Percentiles rank a stretch among this genome's conserved stretches.
phyloP scores from a whole-genome alignment of 768 basidiomycete genomes.

The Trichaptum fuscoviolaceum region DNA sequence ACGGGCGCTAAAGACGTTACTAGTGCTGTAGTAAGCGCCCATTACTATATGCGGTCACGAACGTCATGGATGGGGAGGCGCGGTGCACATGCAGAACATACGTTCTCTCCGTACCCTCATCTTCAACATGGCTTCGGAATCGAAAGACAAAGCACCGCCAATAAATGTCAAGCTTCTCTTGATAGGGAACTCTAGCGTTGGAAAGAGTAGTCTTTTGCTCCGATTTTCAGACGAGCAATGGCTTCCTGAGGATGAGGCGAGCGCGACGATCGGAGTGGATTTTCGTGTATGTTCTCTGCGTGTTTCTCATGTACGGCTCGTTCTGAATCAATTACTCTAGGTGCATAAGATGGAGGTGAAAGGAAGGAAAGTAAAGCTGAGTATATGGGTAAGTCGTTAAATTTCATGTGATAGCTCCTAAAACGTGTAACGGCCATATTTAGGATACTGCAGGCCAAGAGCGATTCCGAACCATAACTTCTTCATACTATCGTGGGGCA shows the following conservation, averaged over 20 bases:
- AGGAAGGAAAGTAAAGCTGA: slow-evolving; percentile 83
- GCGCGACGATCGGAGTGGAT: slow-evolving; percentile 81
- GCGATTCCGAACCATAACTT: slow-evolving; percentile 92
- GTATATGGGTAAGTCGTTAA: slow-evolving; percentile 78
- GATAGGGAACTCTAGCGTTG: slow-evolving; percentile 87
- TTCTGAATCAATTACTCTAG: slow-evolving; percentile 28
- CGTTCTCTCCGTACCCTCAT: not conserved
- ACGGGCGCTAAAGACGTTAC: not conserved
- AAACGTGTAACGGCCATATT: slow-evolving; percentile 3
- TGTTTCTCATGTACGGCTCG: not conserved
- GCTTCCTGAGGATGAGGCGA: slow-evolving; percentile 86
- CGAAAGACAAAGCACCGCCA: slow-evolving; percentile 24
- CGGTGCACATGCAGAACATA: not conserved
- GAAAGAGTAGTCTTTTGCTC: slow-evolving; percentile 85
- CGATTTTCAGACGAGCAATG: slow-evolving; percentile 98
- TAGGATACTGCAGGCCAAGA: slow-evolving; percentile 97
- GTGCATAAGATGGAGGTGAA: slow-evolving; percentile 86
- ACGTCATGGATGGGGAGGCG: not conserved
- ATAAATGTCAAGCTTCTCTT: slow-evolving; percentile 80
- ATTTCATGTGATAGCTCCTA: not conserved
- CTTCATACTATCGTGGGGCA: slow-evolving; percentile 89
- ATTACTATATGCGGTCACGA: not conserved
- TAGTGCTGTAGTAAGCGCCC: not conserved
- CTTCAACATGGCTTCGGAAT: not conserved
- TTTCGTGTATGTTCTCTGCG: slow-evolving; percentile 50